Percentiles rank a stretch among this genome's conserved stretches.
These are phyloP conservation scores for Rutstroemia sp. DNA, from an alignment of 2,329 filamentous ascomycete species.

Conservation along the genomic window DNA sequence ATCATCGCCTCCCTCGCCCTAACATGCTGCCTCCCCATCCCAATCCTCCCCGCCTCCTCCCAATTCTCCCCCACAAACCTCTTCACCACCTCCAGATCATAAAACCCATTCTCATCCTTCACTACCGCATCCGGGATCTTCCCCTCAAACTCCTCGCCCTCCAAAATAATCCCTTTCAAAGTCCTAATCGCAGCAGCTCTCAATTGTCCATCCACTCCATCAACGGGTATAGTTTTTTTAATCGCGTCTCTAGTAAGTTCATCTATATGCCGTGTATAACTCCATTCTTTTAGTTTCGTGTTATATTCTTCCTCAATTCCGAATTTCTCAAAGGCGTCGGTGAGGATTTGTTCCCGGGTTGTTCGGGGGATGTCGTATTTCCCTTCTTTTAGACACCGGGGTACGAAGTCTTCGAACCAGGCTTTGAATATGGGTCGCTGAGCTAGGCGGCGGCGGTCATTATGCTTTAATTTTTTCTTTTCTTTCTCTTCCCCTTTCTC, in stretches of 20 bases:
- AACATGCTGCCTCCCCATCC: conserved; percentile 25
- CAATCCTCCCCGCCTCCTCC: conserved; percentile 32
- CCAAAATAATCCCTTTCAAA: conserved; percentile 43
- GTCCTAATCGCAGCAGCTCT: conserved; percentile 31
- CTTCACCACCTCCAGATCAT: conserved; percentile 34
- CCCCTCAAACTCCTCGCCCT: conserved; percentile 35
- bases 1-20: conserved; percentile 13
- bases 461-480: conserved; percentile 37
- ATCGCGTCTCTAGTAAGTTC: conserved; percentile 41
- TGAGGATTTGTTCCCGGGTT: conserved; percentile 39
- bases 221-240: conserved; percentile 31
- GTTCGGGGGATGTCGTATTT: conserved; percentile 26
- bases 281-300: conserved; percentile 35
- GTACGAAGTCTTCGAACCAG: conserved; percentile 60
- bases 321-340: conserved; percentile 48
- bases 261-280: conserved; percentile 33
- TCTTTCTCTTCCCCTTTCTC: conserved; percentile 11
- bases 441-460: conserved; percentile 49
- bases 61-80: conserved; percentile 37
- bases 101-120: conserved; percentile 35
- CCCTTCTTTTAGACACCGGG: conserved; percentile 37
- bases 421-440: conserved; percentile 48
- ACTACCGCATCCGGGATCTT: conserved; percentile 25
- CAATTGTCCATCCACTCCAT: neutral
- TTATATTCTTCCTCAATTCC: conserved; percentile 38